phyloP scores from a whole-genome alignment of 768 basidiomycete species.

The Mrakia frigida region DNA sequence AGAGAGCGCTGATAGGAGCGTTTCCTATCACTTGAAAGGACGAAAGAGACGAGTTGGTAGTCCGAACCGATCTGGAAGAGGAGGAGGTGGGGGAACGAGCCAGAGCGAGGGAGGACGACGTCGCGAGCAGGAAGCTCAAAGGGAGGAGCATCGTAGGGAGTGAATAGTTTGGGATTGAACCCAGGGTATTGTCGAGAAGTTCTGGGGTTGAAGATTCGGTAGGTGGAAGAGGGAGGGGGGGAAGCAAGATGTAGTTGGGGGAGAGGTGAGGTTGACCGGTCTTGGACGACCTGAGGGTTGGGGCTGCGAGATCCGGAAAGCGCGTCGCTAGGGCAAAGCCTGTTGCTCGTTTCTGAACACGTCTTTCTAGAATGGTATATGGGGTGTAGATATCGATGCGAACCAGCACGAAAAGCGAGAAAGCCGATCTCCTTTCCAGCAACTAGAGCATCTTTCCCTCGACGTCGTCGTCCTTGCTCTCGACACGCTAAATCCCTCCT shows the following conservation, averaged over 20 bases:
- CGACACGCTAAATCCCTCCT: too few relatives aligned
- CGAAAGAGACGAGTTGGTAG: neutral
- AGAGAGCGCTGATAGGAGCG: conserved; percentile 5
- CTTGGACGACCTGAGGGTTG: neutral
- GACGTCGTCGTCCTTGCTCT: too few relatives aligned
- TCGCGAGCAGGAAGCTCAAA: neutral
- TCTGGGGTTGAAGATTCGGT: neutral
- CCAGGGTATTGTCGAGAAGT: neutral
- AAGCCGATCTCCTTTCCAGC: too few relatives aligned
- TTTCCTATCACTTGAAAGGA: conserved; percentile 1
- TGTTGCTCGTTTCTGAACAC: too few relatives aligned
- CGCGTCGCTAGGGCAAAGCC: too few relatives aligned
- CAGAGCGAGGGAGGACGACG: neutral
- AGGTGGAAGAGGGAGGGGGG: neutral
- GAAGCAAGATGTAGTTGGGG: neutral
- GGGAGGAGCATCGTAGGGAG: neutral
- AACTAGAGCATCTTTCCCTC: too few relatives aligned
- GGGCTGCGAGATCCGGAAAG: neutral
- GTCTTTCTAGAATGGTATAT: too few relatives aligned
- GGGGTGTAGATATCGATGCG: too few relatives aligned
- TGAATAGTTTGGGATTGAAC: neutral
- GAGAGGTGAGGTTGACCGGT: neutral
- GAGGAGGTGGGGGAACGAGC: neutral
- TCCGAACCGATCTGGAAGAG: neutral
- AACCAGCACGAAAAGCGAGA: too few relatives aligned